phyloP scores from a whole-genome alignment of 1,139 yeast species.

The Pichia sp. region DNA sequence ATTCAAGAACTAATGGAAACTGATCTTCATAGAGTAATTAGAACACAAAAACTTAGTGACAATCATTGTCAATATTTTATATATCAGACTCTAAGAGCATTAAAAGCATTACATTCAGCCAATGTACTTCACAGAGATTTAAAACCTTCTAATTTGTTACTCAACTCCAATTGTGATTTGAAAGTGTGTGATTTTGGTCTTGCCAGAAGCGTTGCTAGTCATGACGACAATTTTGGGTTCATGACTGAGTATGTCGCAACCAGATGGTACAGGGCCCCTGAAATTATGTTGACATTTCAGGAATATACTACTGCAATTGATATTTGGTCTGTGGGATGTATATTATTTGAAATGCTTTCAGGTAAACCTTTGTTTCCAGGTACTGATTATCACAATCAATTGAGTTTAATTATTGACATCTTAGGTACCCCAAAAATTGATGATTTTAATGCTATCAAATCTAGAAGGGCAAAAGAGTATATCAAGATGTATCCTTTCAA shows the following conservation, averaged over 20 bases:
- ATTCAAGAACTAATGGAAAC: slow-evolving; percentile 70
- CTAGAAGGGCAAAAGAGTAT: slow-evolving; percentile 55
- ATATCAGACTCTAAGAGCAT: slow-evolving; percentile 56
- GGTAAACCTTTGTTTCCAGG: slow-evolving; percentile 76
- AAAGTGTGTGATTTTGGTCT: slow-evolving; percentile 59
- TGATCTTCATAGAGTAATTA: slow-evolving; percentile 53
- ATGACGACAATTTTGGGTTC: slow-evolving; percentile 33
- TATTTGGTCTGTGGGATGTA: slow-evolving; percentile 76
- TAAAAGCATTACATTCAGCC: slow-evolving; percentile 58
- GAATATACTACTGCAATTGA: slow-evolving; percentile 68
- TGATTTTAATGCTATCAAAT: slow-evolving; percentile 48
- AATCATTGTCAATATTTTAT: slow-evolving; percentile 64
- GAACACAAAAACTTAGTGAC: slow-evolving; percentile 44
- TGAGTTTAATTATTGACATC: slow-evolving; percentile 50
- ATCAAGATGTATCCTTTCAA: slow-evolving; percentile 51
- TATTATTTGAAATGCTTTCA: slow-evolving; percentile 55
- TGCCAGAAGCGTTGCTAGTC: slow-evolving; percentile 33
- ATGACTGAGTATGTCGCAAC: slow-evolving; percentile 76
- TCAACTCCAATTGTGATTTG: slow-evolving; percentile 89
- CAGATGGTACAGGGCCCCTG: slow-evolving; percentile 77
- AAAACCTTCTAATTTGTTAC: slow-evolving; percentile 79
- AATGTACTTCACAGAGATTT: slow-evolving; percentile 81
- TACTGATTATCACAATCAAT: slow-evolving; percentile 59
- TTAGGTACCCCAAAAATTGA: slow-evolving; percentile 58
- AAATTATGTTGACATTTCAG: slow-evolving; percentile 63